Percentiles rank a stretch among this genome's conserved stretches.
Evolutionary conservation across 768 basidiomycete genomes (phyloP).

Genomic region (Sistotremastrum niveocremeum): DNA sequence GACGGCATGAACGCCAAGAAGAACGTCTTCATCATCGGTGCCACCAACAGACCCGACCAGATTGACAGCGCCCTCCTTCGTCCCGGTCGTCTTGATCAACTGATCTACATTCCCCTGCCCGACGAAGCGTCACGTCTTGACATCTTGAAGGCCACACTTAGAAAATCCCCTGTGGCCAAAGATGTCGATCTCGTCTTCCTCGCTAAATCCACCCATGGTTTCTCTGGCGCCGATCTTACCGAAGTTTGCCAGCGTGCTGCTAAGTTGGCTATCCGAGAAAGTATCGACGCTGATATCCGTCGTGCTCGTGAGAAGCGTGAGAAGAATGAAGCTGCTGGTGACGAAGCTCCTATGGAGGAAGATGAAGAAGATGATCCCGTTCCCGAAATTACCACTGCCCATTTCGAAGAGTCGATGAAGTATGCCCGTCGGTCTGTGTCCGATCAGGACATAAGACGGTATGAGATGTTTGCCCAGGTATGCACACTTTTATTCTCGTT

Average conservation of each 20-base stretch:
- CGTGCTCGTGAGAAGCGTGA: conserved; percentile 65
- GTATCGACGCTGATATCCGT: conserved; percentile 86
- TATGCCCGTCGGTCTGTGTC: conserved; percentile 94
- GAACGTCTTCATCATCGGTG: conserved; percentile 97
- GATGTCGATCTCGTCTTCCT: conserved; percentile 80
- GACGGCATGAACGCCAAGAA: conserved; percentile 98
- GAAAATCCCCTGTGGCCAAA: conserved; percentile 78
- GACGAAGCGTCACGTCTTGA: conserved; percentile 85
- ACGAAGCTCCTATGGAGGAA: conserved; percentile 59
- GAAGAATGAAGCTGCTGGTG: conserved; percentile 60
- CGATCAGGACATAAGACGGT: conserved; percentile 91
- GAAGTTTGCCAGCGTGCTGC: conserved; percentile 98
- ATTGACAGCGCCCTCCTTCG: conserved; percentile 87
- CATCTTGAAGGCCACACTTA: conserved; percentile 82
- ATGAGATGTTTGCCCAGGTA: conserved; percentile 96
- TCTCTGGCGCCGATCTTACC: conserved; percentile 99
- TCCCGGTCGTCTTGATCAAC: conserved; percentile 96
- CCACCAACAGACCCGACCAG: conserved; percentile 93
- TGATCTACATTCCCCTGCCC: conserved; percentile 98
- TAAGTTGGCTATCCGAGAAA: conserved; percentile 91
- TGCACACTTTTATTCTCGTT: conserved; percentile 11
- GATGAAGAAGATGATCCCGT: conserved; percentile 83
- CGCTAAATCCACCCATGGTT: conserved; percentile 88
- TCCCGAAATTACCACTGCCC: conserved; percentile 77
- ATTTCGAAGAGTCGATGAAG: conserved; percentile 99